phyloP scores from a whole-genome alignment of 495 filamentous ascomycete genomes.

The Umbilicaria muhlenbergii region DNA sequence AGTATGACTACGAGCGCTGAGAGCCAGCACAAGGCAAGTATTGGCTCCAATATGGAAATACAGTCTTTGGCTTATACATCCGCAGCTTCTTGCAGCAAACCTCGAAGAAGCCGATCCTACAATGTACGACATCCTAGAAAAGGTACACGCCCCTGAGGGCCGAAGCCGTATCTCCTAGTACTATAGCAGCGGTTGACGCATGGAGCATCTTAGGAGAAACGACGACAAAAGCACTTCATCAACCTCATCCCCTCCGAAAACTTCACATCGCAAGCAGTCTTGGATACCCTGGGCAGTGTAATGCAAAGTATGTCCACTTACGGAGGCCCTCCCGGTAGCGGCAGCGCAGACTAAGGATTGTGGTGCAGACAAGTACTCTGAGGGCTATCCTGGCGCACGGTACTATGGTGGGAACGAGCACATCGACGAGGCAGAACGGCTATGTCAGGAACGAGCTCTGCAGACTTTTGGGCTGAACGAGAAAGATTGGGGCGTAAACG shows the following conservation, averaged over 20 bases:
- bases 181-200: not conserved
- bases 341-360: constrained; percentile 7
- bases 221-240: constrained; percentile 90
- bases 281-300: constrained; percentile 90
- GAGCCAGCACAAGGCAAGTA: constrained; percentile 42
- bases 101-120: constrained; percentile 76
- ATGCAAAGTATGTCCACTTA: constrained; percentile 71
- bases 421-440: constrained; percentile 77
- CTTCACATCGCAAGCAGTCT: constrained; percentile 92
- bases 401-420: constrained; percentile 97
- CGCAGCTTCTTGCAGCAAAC: constrained; percentile 60
- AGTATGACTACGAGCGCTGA: constrained; percentile 36
- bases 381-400: constrained; percentile 90
- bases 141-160: constrained; percentile 35
- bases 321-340: not conserved
- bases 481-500: constrained; percentile 94
- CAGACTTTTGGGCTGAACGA: constrained; percentile 70
- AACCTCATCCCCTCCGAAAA: constrained; percentile 98
- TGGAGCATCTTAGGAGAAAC: constrained; percentile 58
- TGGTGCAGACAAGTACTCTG: constrained; percentile 85
- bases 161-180: not conserved
- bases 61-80: constrained; percentile 5
- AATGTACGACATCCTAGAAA: constrained; percentile 76
- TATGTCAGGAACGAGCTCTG: constrained; percentile 81
- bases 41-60: not conserved